Conservation (phyloP, 768 basidiomycete species). For the Pleurotus salmoneostramineus region DNA sequence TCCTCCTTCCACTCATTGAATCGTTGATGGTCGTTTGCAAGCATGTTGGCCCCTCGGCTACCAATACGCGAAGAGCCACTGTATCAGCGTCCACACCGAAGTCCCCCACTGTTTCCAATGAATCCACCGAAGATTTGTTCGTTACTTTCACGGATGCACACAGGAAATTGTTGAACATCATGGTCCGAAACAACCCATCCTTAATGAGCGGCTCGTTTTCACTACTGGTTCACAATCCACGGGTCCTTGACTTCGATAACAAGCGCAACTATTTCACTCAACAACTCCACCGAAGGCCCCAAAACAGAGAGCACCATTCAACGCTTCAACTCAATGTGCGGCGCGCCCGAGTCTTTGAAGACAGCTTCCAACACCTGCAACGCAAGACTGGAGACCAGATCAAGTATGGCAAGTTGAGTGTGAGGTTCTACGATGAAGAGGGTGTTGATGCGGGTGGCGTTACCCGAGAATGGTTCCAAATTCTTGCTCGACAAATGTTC, state of each 20-base stretch:
- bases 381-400: conserved; percentile 92
- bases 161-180: conserved; percentile 89
- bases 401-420: conserved; percentile 95
- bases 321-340: conserved; percentile 89
- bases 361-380: conserved; percentile 91
- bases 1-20: conserved; percentile 92
- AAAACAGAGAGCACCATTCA: conserved; percentile 73
- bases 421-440: conserved; percentile 95
- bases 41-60: conserved; percentile 71
- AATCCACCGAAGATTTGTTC: conserved; percentile 88
- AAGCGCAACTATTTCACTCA: conserved; percentile 96
- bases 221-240: conserved; percentile 90
- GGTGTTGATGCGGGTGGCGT: conserved; percentile 99
- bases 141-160: conserved; percentile 92
- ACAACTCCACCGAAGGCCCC: conserved; percentile 82
- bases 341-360: conserved; percentile 90
- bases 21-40: conserved; percentile 98
- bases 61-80: conserved; percentile 44
- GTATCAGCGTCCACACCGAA: conserved; percentile 61
- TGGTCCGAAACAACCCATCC: conserved; percentile 98
- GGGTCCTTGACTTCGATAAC: conserved; percentile 98
- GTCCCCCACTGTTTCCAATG: conserved; percentile 63
- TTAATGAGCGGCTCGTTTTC: conserved; percentile 99
- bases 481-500: conserved; percentile 97
- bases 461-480: conserved; percentile 98